Conservation (phyloP, 176 grass and related monocot genomes). For the Elymus sibiricus region DNA sequence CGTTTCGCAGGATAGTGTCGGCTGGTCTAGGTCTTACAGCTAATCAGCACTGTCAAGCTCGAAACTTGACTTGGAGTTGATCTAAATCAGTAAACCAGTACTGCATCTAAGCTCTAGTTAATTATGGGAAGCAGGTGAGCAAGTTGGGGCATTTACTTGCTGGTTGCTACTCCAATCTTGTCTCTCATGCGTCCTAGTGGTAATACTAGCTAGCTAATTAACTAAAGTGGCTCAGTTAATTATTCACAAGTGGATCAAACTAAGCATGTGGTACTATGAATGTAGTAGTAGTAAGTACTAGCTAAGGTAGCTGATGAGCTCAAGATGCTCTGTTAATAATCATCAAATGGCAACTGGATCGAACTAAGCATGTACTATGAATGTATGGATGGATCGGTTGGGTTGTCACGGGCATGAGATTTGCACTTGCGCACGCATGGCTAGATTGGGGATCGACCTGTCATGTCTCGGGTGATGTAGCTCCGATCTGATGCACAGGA, state of each 20-base stretch:
- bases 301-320: too few relatives aligned
- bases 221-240: too few relatives aligned
- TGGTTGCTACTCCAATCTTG: not conserved
- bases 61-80: not conserved
- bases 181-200: too few relatives aligned
- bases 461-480: conserved; percentile 31
- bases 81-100: not conserved
- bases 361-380: too few relatives aligned
- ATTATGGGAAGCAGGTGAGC: not conserved
- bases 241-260: too few relatives aligned
- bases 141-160: not conserved
- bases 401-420: conserved; percentile 26
- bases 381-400: not conserved
- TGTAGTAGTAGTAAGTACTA: too few relatives aligned
- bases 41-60: not conserved
- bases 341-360: too few relatives aligned
- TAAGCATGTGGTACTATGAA: too few relatives aligned
- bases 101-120: not conserved
- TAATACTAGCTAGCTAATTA: too few relatives aligned
- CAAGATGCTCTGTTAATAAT: too few relatives aligned
- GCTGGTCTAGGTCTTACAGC: not conserved
- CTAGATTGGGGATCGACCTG: not conserved
- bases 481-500: conserved; percentile 15
- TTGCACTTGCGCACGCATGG: not conserved
- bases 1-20: not conserved